Base-by-base conservation (phyloP, 2,329 filamentous ascomycete species). In the Xylaria sp. region DNA sequence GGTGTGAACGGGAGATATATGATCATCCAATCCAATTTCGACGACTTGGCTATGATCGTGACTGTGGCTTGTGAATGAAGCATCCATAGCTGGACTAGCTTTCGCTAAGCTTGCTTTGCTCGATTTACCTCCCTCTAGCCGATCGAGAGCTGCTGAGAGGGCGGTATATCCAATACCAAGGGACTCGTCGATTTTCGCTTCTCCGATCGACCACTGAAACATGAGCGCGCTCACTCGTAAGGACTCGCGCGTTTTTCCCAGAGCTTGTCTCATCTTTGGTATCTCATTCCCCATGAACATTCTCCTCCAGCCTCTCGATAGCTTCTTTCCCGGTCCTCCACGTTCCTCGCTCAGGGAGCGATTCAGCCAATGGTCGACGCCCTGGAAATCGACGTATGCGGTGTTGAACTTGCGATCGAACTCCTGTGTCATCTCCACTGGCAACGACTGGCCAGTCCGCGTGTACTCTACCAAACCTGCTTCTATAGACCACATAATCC, bases 121-220 rank as follows among this genome's bases (percentile, higher is more conserved):
- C 1, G 74, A 67, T 37, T 68, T 70, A 21, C 67, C 68, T 57
- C 71, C 72, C 53, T 74, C 74, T 64, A 86, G 75, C 58, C 82
- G 79, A 46, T 89, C 85, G 11, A 91, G 80, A 2, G 88, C 88
- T 9, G 88, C 87, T 0, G 86, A 84, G 7, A 91, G 80, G 4
- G 87, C 87, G 1, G 87, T 87, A 70, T 89, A 91, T 45, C 89
- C 89, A 47, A 89, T 89, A 17, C 87, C 87, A 43, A 86, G 81
- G 12, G 86, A 82, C 15, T 83, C 82, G 67, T 89, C 86, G 15
- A 84, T 83, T 71, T 83, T 85, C 19, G 81, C 80, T 31, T 81
- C 81, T 8, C 86, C 87, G 3, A 90, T 78, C 19, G 83, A 86
- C 87, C 87, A 90, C 67, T 88, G 83, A 73, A 90, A 87, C 69